Evolutionary conservation across 129 eudicot species (phyloP).

Genomic region (Centella asiatica): DNA sequence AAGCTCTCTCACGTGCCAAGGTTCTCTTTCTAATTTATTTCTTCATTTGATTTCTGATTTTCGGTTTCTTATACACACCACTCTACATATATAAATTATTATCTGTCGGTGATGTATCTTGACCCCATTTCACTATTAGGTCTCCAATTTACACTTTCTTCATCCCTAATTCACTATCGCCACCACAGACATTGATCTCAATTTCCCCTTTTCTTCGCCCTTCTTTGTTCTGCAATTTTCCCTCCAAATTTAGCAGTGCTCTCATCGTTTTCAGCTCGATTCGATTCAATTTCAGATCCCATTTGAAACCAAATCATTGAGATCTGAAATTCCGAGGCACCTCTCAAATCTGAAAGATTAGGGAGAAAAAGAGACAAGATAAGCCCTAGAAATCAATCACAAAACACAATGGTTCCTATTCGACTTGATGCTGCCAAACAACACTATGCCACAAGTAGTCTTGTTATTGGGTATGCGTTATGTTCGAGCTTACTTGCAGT

Average conservation of each 20-base stretch:
- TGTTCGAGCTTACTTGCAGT: constrained; percentile 86
- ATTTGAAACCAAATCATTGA: too few species aligned
- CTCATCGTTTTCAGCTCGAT: too few species aligned
- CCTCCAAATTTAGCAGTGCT: background rate
- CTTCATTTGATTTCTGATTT: too few species aligned
- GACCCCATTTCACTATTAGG: background rate
- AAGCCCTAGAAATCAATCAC: background rate
- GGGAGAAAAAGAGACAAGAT: background rate
- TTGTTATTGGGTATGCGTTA: constrained; percentile 83
- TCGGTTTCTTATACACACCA: background rate
- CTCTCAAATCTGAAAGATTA: background rate
- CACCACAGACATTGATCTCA: background rate
- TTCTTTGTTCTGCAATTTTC: background rate
- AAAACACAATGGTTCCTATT: constrained; percentile 36
- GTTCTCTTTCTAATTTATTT: too few species aligned
- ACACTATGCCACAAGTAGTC: constrained; percentile 69
- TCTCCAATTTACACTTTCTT: background rate
- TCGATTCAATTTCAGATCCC: too few species aligned
- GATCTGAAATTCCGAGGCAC: background rate
- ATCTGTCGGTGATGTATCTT: constrained; percentile 9
- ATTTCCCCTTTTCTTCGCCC: too few species aligned
- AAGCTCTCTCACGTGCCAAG: too few species aligned
- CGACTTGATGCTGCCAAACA: constrained; percentile 53
- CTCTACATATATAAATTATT: too few species aligned
- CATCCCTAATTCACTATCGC: background rate